These are phyloP conservation scores for Cardamine chenopodiifolia DNA, from an alignment of 345 rosid species.

Conservation along the genomic window DNA sequence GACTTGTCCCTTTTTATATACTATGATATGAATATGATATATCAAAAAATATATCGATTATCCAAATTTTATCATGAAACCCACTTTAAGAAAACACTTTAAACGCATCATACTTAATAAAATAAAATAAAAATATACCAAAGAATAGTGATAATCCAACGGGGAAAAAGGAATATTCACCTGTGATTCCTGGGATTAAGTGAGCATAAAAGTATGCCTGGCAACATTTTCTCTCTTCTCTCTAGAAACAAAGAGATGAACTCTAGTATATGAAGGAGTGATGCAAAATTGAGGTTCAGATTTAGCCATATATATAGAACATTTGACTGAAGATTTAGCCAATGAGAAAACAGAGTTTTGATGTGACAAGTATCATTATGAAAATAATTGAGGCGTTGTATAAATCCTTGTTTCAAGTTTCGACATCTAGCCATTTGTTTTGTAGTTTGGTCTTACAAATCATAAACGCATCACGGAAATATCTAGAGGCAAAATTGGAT, in stretches of 20 bases:
- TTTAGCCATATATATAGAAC: constrained; percentile 26
- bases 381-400: constrained; percentile 11
- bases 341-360: constrained; percentile 23
- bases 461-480: neutral
- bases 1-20: neutral
- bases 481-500: constrained; percentile 4
- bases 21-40: neutral
- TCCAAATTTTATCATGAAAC: neutral
- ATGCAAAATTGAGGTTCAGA: constrained; percentile 18
- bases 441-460: constrained; percentile 23
- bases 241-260: neutral
- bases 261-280: constrained; percentile 1
- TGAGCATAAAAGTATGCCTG: constrained; percentile 60
- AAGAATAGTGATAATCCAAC: neutral
- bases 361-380: constrained; percentile 40
- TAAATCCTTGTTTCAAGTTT: constrained; percentile 5
- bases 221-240: constrained; percentile 47
- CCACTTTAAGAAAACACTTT: neutral
- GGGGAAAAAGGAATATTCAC: constrained; percentile 27
- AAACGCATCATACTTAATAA: neutral
- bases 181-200: constrained; percentile 50
- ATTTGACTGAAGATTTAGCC: neutral
- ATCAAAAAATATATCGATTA: neutral
- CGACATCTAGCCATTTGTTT: constrained; percentile 34
- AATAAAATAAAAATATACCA: neutral